Evolutionary conservation across 2,329 filamentous ascomycete species (phyloP), one percentile per base, ranked within the genome.

Genomic region (Fusarium aywerte): DNA sequence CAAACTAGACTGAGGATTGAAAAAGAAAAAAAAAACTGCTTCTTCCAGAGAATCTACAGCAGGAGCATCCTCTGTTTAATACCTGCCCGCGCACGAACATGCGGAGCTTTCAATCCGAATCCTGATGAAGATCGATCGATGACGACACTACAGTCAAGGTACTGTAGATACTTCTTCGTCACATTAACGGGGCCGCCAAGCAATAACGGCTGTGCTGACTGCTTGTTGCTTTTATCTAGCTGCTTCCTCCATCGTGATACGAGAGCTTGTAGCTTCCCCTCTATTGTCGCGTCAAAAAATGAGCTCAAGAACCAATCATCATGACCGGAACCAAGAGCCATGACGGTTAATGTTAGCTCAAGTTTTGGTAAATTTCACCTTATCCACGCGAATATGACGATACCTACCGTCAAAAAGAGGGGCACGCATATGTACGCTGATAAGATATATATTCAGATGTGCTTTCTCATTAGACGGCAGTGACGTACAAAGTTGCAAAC

Each of bases 81-180:
- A 50, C 50, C 33, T 36, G 15, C 13, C 32, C 33, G 21, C 29
- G 8, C 39, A 51, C 10, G 35, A 44, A 33, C 31, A 33, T 25
- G 40, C 68, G 69, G 69, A 67, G 56, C 60, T 56, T 66, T 58
- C 54, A 55, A 60, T 67, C 65, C 64, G 69, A 58, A 50, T 53
- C 16, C n/a, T 54, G 58, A 64, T 59, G 55, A 53, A 68, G 67
- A 52, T 69, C 69, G 69, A 72, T 72, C 69, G 62, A 72, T 72
- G 70, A 72, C 69, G 70, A 69, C 67, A 69, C 67, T 59, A 55
- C 25, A 27, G 31, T 55, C 53, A 61, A 27, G 56, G 51, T 25
- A 50, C 23, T 20, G 32, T 49, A 42, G 32, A 59, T 39, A 58
- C 36, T 42, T 67, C 32, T 42, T 68, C 65, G 65, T 68, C 66